Evolutionary conservation across 345 rosid species (phyloP).

Genomic region (Sonneratia alba): DNA sequence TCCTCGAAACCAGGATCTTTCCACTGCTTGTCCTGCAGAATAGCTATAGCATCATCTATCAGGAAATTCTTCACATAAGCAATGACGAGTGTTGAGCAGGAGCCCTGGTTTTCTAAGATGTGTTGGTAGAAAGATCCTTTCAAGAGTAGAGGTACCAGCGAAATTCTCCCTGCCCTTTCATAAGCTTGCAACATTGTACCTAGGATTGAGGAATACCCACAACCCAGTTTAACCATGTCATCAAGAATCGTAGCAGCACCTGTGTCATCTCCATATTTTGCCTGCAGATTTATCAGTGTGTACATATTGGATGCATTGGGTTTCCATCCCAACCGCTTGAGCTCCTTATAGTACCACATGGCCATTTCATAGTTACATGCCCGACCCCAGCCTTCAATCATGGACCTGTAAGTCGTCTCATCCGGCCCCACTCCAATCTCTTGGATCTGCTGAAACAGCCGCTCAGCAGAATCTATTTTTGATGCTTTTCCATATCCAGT

Average conservation of each 20-base stretch:
- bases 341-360: conserved; percentile 45
- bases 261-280: conserved; percentile 52
- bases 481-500: conserved; percentile 79
- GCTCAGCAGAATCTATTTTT: conserved; percentile 58
- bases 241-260: conserved; percentile 52
- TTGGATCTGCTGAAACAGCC: conserved; percentile 30
- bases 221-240: conserved; percentile 63
- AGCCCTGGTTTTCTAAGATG: conserved; percentile 53
- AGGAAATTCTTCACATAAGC: conserved; percentile 65
- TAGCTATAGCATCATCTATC: conserved; percentile 54
- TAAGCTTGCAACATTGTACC: conserved; percentile 63
- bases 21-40: conserved; percentile 57
- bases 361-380: conserved; percentile 40
- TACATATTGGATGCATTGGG: conserved; percentile 75
- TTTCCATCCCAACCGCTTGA: conserved; percentile 53
- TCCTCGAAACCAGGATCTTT: conserved; percentile 69
- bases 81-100: conserved; percentile 78
- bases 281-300: conserved; percentile 69
- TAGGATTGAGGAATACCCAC: conserved; percentile 62
- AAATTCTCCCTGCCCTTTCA: conserved; percentile 55
- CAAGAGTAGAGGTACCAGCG: conserved; percentile 51
- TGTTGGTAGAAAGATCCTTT: conserved; percentile 54
- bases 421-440: conserved; percentile 58
- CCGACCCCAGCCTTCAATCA: conserved; percentile 98
- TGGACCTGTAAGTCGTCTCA: conserved; percentile 76